These are phyloP conservation scores for Cruciata laevipes DNA, from an alignment of 257 asterid species.

Conservation along the genomic window DNA sequence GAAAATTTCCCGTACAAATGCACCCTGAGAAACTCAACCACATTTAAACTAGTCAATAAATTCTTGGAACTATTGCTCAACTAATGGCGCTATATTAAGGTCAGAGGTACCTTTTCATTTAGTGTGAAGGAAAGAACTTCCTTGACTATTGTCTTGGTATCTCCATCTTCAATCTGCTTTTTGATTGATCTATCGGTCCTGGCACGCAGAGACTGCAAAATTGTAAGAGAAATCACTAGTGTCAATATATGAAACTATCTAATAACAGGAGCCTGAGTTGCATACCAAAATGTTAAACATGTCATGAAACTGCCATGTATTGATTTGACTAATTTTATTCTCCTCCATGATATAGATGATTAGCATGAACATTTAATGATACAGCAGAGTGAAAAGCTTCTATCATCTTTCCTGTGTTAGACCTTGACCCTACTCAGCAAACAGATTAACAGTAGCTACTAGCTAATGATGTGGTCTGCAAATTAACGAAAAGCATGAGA, in stretches of 20 bases:
- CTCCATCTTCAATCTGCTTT: constrained; percentile 42
- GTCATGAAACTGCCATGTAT: neutral
- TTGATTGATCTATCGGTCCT: constrained; percentile 46
- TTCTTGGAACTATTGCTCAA: neutral
- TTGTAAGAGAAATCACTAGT: constrained; percentile 11
- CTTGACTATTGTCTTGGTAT: constrained; percentile 46
- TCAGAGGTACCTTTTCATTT: constrained; percentile 59
- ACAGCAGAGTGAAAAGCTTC: neutral
- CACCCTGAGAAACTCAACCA: constrained; percentile 48
- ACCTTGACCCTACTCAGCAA: neutral
- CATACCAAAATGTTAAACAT: neutral
- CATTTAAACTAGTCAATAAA: constrained; percentile 6
- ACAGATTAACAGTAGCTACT: neutral
- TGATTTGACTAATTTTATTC: neutral
- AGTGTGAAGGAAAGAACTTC: constrained; percentile 65
- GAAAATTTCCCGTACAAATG: constrained; percentile 73
- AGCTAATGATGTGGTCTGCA: neutral
- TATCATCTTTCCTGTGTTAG: neutral
- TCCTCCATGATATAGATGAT: neutral
- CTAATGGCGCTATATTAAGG: neutral
- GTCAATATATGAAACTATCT: neutral
- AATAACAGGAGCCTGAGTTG: neutral
- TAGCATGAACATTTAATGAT: neutral
- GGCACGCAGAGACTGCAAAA: constrained; percentile 74
- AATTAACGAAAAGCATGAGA: neutral